Percentiles rank a stretch among this genome's conserved stretches.
Evolutionary conservation across 2,329 filamentous ascomycete species (phyloP).

Genomic region (Talaromyces piceae): DNA sequence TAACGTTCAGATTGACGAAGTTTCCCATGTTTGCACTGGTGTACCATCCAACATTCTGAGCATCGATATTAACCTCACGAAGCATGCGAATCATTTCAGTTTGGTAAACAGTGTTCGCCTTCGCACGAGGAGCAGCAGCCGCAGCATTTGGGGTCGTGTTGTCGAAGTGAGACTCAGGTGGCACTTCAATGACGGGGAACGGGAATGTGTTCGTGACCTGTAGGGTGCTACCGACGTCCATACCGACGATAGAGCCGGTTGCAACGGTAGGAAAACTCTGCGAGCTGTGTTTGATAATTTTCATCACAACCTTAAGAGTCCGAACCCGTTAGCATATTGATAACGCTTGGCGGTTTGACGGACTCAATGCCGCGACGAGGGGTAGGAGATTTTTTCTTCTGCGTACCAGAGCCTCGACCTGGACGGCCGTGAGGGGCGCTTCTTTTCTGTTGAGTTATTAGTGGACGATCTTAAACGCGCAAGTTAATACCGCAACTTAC

Average conservation of each 20-base stretch:
- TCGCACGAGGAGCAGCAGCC: slow-evolving; percentile 82
- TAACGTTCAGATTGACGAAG: slow-evolving; percentile 88
- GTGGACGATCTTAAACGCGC: not conserved
- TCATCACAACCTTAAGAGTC: slow-evolving; percentile 72
- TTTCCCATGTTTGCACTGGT: slow-evolving; percentile 98
- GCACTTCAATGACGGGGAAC: slow-evolving; percentile 75
- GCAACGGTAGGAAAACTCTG: slow-evolving; percentile 80
- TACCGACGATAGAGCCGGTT: slow-evolving; percentile 84
- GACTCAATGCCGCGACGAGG: slow-evolving; percentile 16
- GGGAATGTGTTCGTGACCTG: slow-evolving; percentile 94
- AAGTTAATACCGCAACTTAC: slow-evolving; percentile 15
- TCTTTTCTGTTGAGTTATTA: slow-evolving; percentile 46
- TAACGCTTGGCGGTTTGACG: slow-evolving; percentile 13
- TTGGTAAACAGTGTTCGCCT: slow-evolving; percentile 82
- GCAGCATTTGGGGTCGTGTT: slow-evolving; percentile 63
- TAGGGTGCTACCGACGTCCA: slow-evolving; percentile 74
- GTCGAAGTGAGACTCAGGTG: slow-evolving; percentile 64
- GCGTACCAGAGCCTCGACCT: slow-evolving; percentile 87
- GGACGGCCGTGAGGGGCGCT: slow-evolving; percentile 72
- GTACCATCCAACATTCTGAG: slow-evolving; percentile 98
- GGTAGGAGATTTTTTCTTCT: slow-evolving; percentile 25
- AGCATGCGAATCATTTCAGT: slow-evolving; percentile 95
- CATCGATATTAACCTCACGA: slow-evolving; percentile 95
- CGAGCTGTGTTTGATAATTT: slow-evolving; percentile 94
- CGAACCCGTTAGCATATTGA: not conserved